Conservation (phyloP, 1,284 basidiomycete species). For the Ceratobasidium sp. region DNA sequence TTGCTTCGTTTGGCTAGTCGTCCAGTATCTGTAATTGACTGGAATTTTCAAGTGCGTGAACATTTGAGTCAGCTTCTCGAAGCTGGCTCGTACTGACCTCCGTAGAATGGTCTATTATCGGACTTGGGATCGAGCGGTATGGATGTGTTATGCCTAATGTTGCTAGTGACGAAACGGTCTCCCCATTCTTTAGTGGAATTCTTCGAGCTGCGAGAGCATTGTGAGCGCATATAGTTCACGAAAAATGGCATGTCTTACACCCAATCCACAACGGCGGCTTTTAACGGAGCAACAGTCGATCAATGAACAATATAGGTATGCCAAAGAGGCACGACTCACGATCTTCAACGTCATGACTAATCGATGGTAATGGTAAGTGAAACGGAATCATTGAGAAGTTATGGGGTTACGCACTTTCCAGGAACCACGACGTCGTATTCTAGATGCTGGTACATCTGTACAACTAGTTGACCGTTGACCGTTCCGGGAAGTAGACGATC, state of each 20-base stretch:
- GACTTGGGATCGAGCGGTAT: not conserved
- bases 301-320: not conserved
- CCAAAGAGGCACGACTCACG: not conserved
- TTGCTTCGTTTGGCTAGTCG: not conserved
- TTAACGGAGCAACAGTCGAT: not conserved
- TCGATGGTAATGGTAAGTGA: not conserved
- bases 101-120: not conserved
- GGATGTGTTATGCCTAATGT: not conserved
- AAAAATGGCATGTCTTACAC: not conserved
- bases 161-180: constrained; percentile 14
- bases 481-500: constrained; percentile 10
- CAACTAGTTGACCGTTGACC: constrained; percentile 11
- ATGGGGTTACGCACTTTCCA: constrained; percentile 5
- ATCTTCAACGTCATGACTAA: constrained; percentile 24
- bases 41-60: too few relatives aligned
- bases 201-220: not conserved
- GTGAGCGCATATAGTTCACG: not conserved
- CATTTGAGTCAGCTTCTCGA: not conserved
- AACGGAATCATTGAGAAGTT: not conserved
- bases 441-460: not conserved
- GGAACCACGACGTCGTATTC: constrained; percentile 18
- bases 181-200: not conserved
- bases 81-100: not conserved
- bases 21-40: constrained; percentile 1
- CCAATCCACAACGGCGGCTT: not conserved